Conservation (phyloP, 306 rosid genomes). For the Mimosa bimucronata region DNA sequence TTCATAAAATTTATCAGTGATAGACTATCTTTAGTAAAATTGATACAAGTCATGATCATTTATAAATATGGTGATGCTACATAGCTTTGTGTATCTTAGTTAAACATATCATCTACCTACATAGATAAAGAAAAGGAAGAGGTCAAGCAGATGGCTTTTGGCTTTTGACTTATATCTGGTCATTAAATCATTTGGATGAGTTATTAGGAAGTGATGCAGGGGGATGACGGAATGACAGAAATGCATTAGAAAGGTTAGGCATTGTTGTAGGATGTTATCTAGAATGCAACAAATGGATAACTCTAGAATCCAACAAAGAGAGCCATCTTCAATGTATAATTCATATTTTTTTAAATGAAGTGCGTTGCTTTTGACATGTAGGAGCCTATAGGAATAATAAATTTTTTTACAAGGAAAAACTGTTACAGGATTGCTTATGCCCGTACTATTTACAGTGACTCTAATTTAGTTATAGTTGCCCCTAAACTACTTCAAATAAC, state of each 20-base stretch:
- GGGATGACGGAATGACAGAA: not conserved
- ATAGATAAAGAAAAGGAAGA: not conserved
- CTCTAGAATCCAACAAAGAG: not conserved
- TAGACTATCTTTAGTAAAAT: not conserved
- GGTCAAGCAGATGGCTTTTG: not conserved
- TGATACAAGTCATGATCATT: not conserved
- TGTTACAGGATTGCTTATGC: not conserved
- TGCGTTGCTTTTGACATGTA: not conserved
- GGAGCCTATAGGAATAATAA: not conserved
- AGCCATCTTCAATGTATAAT: not conserved
- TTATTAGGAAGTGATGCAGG: not conserved
- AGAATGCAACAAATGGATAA: not conserved
- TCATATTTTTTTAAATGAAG: not conserved
- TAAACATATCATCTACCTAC: too few species aligned
- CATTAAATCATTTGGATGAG: not conserved
- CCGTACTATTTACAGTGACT: not conserved
- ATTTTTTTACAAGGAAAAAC: not conserved
- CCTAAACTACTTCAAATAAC: not conserved
- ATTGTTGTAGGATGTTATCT: not conserved
- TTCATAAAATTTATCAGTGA: not conserved
- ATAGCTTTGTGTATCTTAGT: not conserved
- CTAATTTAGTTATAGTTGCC: not conserved
- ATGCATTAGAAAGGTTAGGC: not conserved
- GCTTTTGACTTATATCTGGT: not conserved
- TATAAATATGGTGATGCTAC: not conserved